Base-by-base conservation (phyloP, 768 basidiomycete species). In the Lentinus brumalis region DNA sequence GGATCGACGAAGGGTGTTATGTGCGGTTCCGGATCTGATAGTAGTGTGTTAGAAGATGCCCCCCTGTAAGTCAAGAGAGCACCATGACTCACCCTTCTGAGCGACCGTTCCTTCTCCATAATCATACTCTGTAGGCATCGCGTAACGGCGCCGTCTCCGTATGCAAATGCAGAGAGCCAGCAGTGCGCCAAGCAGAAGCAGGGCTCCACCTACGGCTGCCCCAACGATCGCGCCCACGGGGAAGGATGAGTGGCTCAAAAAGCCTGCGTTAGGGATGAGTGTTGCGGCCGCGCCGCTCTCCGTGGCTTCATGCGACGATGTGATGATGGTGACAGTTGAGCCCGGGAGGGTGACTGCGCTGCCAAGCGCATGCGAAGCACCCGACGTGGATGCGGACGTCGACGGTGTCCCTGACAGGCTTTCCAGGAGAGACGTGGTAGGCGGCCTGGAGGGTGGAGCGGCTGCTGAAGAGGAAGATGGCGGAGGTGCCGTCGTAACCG, bases 201-300 rank as follows among this genome's bases (percentile, higher is more conserved):
- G 38, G 26, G 32, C 21, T 14, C 56, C 56, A 16, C 56, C 56
- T 21, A 57, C 41, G 30, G 56, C 11, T 2, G 40, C 56, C 3
- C 56, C 56, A 10, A 57, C n/a, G 40, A 57, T 50, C 16, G 50
- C 56, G 11, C 56, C 56, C 14, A 39, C 30, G 15, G 49, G 49
- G 3, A 42, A 35, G 9, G 56, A 50, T 8, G 56, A 50, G 39
- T 41, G 31, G 30, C 31, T 29, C 15, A 42, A 31, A 5, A 42
- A n/a, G 3, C 10, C 56, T 14, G 40, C 56, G 12, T n/a, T 30
- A 41, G 40, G 40, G 16, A 26, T 26, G 40, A 41, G 40, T 41
- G 21, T 41, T 29, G 47, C 18, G 6, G 56, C 35, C 16, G 32
- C 26, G 12, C 31, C 21, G 16, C n/a, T 40, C n/a, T 42, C 39